Evolutionary conservation across 1,139 yeast genomes (phyloP), one percentile per base, ranked within the genome.

Genomic region (Hyphopichia wangnamkhiaoensis): DNA sequence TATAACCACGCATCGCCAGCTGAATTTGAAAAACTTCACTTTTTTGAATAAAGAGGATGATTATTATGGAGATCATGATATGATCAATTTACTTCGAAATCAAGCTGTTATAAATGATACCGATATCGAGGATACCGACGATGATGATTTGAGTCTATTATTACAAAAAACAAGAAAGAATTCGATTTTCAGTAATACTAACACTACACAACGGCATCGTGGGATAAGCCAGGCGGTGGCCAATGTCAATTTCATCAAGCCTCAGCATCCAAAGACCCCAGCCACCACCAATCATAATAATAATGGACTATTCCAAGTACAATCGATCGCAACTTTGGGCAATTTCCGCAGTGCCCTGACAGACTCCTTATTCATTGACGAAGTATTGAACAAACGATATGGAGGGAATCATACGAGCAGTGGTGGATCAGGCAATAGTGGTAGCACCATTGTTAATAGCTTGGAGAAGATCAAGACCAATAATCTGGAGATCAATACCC

Each of bases 341-440:
- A 61, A 63, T 39, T 51, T 62, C 40, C 54, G 65, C 34, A 59
- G 66, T 31, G 68, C 68, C 10, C 65, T 71, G 4, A 65, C 68
- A 2, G 71, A 65, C 42, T 63, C 69, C 7, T 42, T 62, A 10
- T 61, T 65, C 38, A 63, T 65, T 34, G 68, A 63, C 43, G 69
- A 63, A 40, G 43, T 62, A 13, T 45, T 61, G 33, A 48, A 53
- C 26, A 54, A 55, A 33, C 57, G 58, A 39, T 63, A 62, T 39
- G 66, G 66, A 8, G 25, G 31, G 20, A 32, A 20, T 13, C 19
- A 21, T 25, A 31, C 28, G 13, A 21, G 23, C 13, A 28, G 31
- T 17, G 24, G 37, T 9, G 25, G 35, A 15, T 33, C 33, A 0
- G 39, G 35, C n/a, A 43, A 42, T 25, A 35, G 38, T 25, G 38